Evolutionary conservation across 495 filamentous ascomycete genomes (phyloP), one percentile per base, ranked within the genome.

Genomic region (Xylaria telfairii): DNA sequence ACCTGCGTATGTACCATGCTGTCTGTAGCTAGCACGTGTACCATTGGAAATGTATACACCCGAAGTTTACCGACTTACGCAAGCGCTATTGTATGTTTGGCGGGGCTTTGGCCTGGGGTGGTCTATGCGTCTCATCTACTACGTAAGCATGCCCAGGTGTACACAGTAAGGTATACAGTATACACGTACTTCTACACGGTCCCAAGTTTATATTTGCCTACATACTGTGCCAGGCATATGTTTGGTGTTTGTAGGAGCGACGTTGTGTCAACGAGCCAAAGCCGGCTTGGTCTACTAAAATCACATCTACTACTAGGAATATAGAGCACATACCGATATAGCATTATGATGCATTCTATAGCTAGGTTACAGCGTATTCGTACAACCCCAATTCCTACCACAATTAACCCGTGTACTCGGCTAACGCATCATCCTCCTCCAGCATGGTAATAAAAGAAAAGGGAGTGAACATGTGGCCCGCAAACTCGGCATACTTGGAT

Each of bases 401-500:
- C 41, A 42, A 56, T 74, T 76, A 85, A 44, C 82, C 82, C 46
- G 79, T 70, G 69, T 83, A 86, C 44, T 84, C 82, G 61, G 75
- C 81, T 73, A 86, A 75, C 71, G 82, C 81, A 70, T 87, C 87
- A 61, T 95, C 92, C 79, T 97, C 94, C 80, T 99, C 96, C 68
- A 99, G 81, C 72, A 98, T 81, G 24, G 89, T 85, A 83, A 91
- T 90, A 79, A 98, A 98, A 76, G 92, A 94, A 80, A 99, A 98
- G 10, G 96, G 96, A 74, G 91, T 85, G 82, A 99, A 98, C 46
- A 94, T 85, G 78, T 96, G 87, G 53, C 96, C 96, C 66, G 94
- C 94, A 71, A 97, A 97, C 79, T 98, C 92, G 84, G 98, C 97
- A 85, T 98, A 97, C 83, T 99, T 99, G 83, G 93, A 96, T 90